A percentile compares a stretch with the other conserved stretches of the same genome.
phyloP scores from a whole-genome alignment of 140 eudicot genomes.

The Oenanthe javanica region DNA sequence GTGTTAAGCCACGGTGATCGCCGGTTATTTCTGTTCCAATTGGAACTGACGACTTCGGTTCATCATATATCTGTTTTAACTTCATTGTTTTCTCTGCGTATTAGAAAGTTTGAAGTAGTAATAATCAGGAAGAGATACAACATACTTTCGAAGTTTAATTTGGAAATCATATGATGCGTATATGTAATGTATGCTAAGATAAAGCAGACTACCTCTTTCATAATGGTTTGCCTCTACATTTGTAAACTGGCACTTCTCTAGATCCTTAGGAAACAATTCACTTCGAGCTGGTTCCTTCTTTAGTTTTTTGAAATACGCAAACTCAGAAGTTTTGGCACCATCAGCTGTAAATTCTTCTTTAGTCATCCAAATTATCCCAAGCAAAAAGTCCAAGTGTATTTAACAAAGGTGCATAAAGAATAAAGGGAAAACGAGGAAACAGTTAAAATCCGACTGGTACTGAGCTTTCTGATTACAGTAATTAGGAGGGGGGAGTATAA shows the following conservation, averaged over 20 bases:
- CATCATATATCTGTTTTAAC: conserved; percentile 17
- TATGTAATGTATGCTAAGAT: not conserved
- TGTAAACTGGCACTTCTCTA: conserved; percentile 20
- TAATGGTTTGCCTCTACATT: conserved; percentile 16
- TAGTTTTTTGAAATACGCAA: conserved; percentile 63
- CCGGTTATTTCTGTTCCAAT: conserved; percentile 19
- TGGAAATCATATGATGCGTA: not conserved
- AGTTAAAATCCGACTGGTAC: not conserved
- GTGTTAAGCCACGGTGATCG: conserved; percentile 27
- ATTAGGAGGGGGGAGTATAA: not conserved
- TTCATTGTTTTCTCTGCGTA: conserved; percentile 32
- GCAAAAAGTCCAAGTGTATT: not conserved
- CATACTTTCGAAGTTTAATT: not conserved
- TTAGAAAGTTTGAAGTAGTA: not conserved
- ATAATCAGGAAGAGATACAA: not conserved
- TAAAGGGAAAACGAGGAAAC: not conserved
- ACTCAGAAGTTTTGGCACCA: conserved; percentile 79
- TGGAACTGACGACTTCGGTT: conserved; percentile 24
- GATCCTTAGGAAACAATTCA: conserved; percentile 13
- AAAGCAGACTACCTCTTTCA: conserved; percentile 34
- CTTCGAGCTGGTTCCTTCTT: conserved; percentile 27
- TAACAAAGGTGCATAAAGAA: not conserved
- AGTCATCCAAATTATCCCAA: conserved; percentile 5
- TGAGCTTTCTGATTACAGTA: not conserved
- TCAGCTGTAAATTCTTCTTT: conserved; percentile 38